Evolutionary conservation across 495 filamentous ascomycete genomes (phyloP).

Genomic region (Daldinia bambusicola): DNA sequence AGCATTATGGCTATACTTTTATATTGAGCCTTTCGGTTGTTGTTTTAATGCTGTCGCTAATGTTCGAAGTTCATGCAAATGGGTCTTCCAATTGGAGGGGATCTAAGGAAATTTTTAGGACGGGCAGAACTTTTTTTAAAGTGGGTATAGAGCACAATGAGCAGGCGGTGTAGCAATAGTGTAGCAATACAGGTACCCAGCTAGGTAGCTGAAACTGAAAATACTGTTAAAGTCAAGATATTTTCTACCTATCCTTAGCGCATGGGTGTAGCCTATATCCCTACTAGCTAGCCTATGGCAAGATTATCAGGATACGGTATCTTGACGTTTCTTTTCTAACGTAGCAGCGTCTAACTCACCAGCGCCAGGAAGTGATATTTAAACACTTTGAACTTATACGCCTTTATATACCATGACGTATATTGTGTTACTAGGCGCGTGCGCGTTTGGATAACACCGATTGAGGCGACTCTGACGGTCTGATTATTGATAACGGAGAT

Average conservation of each 20-base stretch:
- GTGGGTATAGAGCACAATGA: neutral
- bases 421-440: too few relatives aligned
- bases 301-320: neutral
- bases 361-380: too few relatives aligned
- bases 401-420: too few relatives aligned
- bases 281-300: neutral
- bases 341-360: too few relatives aligned
- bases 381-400: too few relatives aligned
- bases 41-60: constrained; percentile 8
- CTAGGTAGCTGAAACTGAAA: too few relatives aligned
- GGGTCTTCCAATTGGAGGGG: constrained; percentile 29
- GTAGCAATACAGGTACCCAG: too few relatives aligned
- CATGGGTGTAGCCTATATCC: neutral
- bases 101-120: constrained; percentile 37
- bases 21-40: constrained; percentile 7
- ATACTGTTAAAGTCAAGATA: neutral
- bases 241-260: neutral
- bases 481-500: neutral
- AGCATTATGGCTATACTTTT: constrained; percentile 29
- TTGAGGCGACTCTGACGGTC: neutral
- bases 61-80: neutral
- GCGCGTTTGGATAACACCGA: too few relatives aligned
- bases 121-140: constrained; percentile 39
- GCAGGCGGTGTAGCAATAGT: constrained; percentile 34
- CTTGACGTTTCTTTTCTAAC: neutral